phyloP scores from a whole-genome alignment of 2,329 filamentous ascomycete species.

The Pleoardoris graminearum region DNA sequence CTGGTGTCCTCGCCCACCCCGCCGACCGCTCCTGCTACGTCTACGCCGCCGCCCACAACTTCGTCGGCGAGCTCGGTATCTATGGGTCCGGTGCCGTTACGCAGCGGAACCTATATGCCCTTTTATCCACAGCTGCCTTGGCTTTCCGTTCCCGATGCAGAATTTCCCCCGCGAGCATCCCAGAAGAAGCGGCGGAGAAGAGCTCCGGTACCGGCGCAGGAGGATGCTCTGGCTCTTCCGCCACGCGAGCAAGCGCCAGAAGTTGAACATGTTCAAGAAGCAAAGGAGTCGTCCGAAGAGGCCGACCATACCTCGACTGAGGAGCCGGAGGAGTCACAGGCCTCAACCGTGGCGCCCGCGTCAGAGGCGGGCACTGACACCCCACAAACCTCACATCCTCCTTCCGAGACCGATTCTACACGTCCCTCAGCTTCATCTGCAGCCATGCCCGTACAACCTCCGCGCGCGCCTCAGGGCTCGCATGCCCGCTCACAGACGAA shows the following conservation, averaged over 20 bases:
- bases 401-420: constrained; percentile 60
- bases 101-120: constrained; percentile 43
- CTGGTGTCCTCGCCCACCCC: constrained; percentile 39
- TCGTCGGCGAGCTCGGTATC: constrained; percentile 27
- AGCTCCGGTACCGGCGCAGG: constrained; percentile 43
- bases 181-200: constrained; percentile 51
- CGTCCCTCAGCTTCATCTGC: constrained; percentile 62
- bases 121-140: constrained; percentile 61
- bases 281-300: constrained; percentile 22
- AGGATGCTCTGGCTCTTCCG: constrained; percentile 55
- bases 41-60: constrained; percentile 32
- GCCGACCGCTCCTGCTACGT: constrained; percentile 33
- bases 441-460: constrained; percentile 42
- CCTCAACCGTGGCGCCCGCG: constrained; percentile 49
- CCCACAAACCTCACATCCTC: constrained; percentile 61
- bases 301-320: constrained; percentile 47
- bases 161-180: constrained; percentile 58
- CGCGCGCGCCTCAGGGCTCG: constrained; percentile 37
- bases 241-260: constrained; percentile 46
- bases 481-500: constrained; percentile 50
- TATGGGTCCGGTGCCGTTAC: constrained; percentile 19
- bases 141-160: constrained; percentile 59
- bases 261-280: constrained; percentile 10
- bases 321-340: constrained; percentile 45
- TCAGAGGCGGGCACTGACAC: constrained; percentile 58